Evolutionary conservation across 345 rosid genomes (phyloP).

Genomic region (Eucalyptus paniculata): DNA sequence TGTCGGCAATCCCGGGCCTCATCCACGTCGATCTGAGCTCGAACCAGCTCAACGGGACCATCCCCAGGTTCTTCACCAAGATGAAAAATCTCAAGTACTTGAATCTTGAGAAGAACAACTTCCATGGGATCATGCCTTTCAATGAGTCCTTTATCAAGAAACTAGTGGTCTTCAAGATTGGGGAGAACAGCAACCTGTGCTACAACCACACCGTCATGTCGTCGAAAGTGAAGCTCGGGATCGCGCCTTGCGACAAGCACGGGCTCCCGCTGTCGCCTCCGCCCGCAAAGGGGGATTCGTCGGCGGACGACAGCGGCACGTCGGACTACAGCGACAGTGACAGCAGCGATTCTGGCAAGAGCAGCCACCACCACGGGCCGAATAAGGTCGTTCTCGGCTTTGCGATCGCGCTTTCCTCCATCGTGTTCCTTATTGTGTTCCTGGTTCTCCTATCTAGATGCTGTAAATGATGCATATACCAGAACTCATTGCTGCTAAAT

Average conservation of each 20-base stretch:
- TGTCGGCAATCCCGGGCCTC: conserved; percentile 63
- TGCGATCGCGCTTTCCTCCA: conserved; percentile 71
- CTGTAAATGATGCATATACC: conserved; percentile 18
- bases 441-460: conserved; percentile 71
- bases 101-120: conserved; percentile 59
- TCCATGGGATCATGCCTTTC: conserved; percentile 85
- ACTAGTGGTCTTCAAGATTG: conserved; percentile 51
- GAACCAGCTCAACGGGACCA: conserved; percentile 80
- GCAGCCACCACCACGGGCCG: conserved; percentile 57
- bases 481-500: background rate
- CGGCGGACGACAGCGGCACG: conserved; percentile 18
- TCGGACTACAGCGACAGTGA: conserved; percentile 37
- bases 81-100: conserved; percentile 57
- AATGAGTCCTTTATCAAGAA: conserved; percentile 54
- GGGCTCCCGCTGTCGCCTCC: conserved; percentile 86
- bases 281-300: conserved; percentile 39
- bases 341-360: conserved; percentile 19
- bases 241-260: conserved; percentile 77
- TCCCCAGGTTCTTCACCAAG: conserved; percentile 59
- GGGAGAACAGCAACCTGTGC: conserved; percentile 74
- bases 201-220: conserved; percentile 63
- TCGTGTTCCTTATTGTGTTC: conserved; percentile 81
- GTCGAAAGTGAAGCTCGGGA: conserved; percentile 72
- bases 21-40: conserved; percentile 77
- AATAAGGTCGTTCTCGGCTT: conserved; percentile 83